Conservation (phyloP, 495 filamentous ascomycete genomes). For the Podospora australis region DNA sequence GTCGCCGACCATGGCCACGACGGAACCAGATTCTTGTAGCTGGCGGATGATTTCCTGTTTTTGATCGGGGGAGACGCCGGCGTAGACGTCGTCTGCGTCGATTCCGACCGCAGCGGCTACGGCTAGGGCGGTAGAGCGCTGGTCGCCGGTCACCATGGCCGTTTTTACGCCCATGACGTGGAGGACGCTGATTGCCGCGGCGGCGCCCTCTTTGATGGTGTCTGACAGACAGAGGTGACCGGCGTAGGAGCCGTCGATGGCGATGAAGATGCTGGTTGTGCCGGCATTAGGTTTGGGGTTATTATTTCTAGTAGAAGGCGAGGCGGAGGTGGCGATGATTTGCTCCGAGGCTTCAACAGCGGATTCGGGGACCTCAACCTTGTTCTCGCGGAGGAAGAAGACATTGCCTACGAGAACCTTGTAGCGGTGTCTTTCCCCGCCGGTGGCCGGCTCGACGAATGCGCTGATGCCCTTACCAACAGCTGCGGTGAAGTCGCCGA, state of each 20-base stretch:
- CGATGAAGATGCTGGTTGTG: constrained; percentile 83
- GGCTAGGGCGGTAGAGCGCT: constrained; percentile 68
- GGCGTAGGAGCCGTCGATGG: constrained; percentile 72
- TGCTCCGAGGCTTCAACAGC: constrained; percentile 50
- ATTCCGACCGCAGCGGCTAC: constrained; percentile 85
- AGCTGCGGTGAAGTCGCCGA: constrained; percentile 75
- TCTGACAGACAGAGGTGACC: constrained; percentile 81
- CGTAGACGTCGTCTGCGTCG: constrained; percentile 62
- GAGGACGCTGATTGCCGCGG: constrained; percentile 77
- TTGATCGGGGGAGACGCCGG: constrained; percentile 76
- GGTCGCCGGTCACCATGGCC: constrained; percentile 92
- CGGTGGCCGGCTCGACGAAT: constrained; percentile 66
- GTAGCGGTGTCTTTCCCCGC: constrained; percentile 60
- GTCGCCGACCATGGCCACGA: constrained; percentile 96
- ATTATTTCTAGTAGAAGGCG: constrained; percentile 23
- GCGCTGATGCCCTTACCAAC: constrained; percentile 86
- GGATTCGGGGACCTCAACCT: constrained; percentile 57
- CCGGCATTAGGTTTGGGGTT: constrained; percentile 45
- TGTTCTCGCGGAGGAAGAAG: constrained; percentile 62
- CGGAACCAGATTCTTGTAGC: constrained; percentile 63
- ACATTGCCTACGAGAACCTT: constrained; percentile 78
- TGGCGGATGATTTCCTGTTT: constrained; percentile 78
- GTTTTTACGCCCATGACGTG: constrained; percentile 76
- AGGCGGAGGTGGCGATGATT: constrained; percentile 43
- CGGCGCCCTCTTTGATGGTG: constrained; percentile 80